These are phyloP conservation scores for Cicer bijugum DNA, from an alignment of 306 rosid species.

Conservation along the genomic window DNA sequence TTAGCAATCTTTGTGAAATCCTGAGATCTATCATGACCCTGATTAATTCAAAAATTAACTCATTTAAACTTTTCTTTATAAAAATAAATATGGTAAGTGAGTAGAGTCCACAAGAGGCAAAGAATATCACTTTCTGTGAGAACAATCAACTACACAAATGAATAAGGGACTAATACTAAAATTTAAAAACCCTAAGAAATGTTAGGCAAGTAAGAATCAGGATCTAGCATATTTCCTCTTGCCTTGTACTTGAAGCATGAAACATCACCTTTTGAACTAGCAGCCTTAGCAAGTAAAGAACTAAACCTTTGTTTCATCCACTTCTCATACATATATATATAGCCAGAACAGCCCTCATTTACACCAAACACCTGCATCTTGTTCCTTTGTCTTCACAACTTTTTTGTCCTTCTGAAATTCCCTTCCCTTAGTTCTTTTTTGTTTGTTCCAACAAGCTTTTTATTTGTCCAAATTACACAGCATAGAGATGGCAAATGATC, in stretches of 20 bases:
- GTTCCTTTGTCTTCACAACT: constrained; percentile 25
- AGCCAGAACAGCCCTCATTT: constrained; percentile 30
- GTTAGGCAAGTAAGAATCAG: constrained; percentile 68
- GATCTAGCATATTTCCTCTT: constrained; percentile 55
- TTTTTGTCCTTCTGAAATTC: constrained; percentile 44
- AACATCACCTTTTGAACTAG: constrained; percentile 51
- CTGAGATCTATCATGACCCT: too few species aligned
- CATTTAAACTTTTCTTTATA: neutral
- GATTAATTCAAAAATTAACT: neutral
- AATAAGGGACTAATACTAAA: constrained; percentile 49
- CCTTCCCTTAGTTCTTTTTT: constrained; percentile 14
- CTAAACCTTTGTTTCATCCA: constrained; percentile 46
- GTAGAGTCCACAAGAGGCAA: constrained; percentile 54
- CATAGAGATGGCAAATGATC: constrained; percentile 62
- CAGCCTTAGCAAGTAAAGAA: constrained; percentile 92
- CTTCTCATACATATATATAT: constrained; percentile 29
- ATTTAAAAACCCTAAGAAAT: constrained; percentile 45
- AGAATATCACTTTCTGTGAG: constrained; percentile 60
- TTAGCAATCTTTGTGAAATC: too few species aligned
- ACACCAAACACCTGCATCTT: constrained; percentile 28
- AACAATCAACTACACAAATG: constrained; percentile 40
- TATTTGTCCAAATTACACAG: neutral
- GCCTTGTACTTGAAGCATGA: constrained; percentile 81
- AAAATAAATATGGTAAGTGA: neutral
- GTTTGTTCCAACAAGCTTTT: constrained; percentile 29